A percentile compares a stretch with the other conserved stretches of the same genome.
These are phyloP conservation scores for Camellia sinensis DNA, from an alignment of 148 eudicot species.

Conservation along the genomic window DNA sequence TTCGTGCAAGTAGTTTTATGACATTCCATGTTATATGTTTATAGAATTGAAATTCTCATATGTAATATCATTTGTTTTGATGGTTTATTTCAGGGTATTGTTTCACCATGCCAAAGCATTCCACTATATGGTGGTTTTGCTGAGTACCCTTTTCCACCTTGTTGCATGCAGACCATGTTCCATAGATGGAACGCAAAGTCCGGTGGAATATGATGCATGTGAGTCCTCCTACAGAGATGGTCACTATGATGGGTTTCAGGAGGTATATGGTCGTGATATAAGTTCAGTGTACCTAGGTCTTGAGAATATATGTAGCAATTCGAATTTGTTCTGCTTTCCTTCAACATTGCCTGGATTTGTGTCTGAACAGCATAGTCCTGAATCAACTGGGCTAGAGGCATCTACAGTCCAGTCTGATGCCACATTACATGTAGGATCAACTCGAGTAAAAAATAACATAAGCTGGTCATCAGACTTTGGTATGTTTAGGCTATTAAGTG, in stretches of 20 bases:
- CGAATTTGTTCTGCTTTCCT: slow-evolving; percentile 52
- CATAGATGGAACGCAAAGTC: slow-evolving; percentile 25
- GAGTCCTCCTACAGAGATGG: slow-evolving; percentile 31
- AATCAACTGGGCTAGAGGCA: slow-evolving; percentile 21
- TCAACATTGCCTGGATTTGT: slow-evolving; percentile 46
- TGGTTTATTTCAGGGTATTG: slow-evolving; percentile 40
- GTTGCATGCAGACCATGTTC: slow-evolving; percentile 40
- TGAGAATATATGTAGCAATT: slow-evolving; percentile 38
- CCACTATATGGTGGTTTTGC: slow-evolving; percentile 38
- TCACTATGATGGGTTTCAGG: slow-evolving; percentile 26
- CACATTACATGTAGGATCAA: slow-evolving; percentile 22
- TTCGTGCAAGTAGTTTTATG: neutral
- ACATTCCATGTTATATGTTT: slow-evolving; percentile 8
- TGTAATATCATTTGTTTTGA: neutral
- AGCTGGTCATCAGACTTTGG: slow-evolving; percentile 44
- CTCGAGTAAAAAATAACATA: slow-evolving; percentile 28
- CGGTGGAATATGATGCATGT: slow-evolving; percentile 37
- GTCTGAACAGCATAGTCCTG: slow-evolving; percentile 29
- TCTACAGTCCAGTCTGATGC: slow-evolving; percentile 30
- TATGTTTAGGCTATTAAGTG: slow-evolving; percentile 36
- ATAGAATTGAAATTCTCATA: neutral
- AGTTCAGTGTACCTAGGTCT: slow-evolving; percentile 24
- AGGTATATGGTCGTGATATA: slow-evolving; percentile 27
- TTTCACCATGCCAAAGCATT: slow-evolving; percentile 27
- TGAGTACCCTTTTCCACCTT: slow-evolving; percentile 34